A percentile compares a stretch with the other conserved stretches of the same genome.
Conservation (phyloP, 2,329 filamentous ascomycete genomes). For the Cytospora piceicola region DNA sequence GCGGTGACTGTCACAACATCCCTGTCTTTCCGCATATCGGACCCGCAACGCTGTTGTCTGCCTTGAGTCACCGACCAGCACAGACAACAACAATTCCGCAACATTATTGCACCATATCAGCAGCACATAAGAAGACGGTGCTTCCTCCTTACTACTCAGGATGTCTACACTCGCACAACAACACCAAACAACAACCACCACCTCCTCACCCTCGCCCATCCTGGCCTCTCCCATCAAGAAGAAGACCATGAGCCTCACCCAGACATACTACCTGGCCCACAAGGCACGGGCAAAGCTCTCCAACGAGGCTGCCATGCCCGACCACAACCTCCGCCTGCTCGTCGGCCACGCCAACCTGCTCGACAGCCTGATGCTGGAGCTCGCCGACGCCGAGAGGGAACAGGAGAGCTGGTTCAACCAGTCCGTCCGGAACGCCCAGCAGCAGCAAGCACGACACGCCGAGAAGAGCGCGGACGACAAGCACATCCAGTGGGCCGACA, state of each 20-base stretch:
- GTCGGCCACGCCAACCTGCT: slow-evolving; percentile 98
- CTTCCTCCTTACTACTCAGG: slow-evolving; percentile 34
- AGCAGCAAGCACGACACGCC: not conserved
- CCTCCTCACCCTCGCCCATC: slow-evolving; percentile 32
- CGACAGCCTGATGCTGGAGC: slow-evolving; percentile 86
- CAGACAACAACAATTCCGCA: slow-evolving; percentile 29
- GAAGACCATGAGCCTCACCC: slow-evolving; percentile 95
- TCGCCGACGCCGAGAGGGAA: slow-evolving; percentile 91
- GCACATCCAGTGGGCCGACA: slow-evolving; percentile 88
- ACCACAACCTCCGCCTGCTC: slow-evolving; percentile 92
- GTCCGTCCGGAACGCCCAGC: slow-evolving; percentile 74
- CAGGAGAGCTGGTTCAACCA: slow-evolving; percentile 99
- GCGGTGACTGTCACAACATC: slow-evolving; percentile 23
- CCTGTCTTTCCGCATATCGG: slow-evolving; percentile 27
- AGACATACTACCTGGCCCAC: slow-evolving; percentile 98
- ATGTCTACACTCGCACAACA: slow-evolving; percentile 42
- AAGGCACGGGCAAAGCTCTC: slow-evolving; percentile 96
- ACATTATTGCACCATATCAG: slow-evolving; percentile 40
- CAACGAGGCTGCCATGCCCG: slow-evolving; percentile 82
- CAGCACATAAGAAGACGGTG: slow-evolving; percentile 30
- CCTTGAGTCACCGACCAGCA: slow-evolving; percentile 29
- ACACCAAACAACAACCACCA: slow-evolving; percentile 35
- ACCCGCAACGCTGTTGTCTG: slow-evolving; percentile 29
- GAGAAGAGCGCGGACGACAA: slow-evolving; percentile 57
- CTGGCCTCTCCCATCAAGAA: slow-evolving; percentile 54